Percentiles rank a stretch among this genome's conserved stretches.
These are phyloP conservation scores for Pleurotus salmoneostramineus DNA, from an alignment of 768 basidiomycete species.

Conservation along the genomic window DNA sequence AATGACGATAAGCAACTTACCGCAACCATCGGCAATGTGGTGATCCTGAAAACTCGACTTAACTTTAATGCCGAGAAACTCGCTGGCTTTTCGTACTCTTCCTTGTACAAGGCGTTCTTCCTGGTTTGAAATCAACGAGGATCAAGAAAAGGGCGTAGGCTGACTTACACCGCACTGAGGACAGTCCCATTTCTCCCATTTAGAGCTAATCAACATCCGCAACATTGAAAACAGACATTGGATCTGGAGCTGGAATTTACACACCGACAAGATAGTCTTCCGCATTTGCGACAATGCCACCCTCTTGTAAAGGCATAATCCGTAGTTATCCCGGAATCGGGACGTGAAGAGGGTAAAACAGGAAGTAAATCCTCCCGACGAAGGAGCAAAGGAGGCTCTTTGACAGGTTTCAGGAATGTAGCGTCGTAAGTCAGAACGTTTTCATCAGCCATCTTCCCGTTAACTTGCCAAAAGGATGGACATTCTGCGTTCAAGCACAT, in stretches of 20 bases:
- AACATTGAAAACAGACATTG: no score
- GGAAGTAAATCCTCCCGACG: slow-evolving; percentile 37
- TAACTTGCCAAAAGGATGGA: slow-evolving; percentile 46
- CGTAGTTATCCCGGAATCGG: slow-evolving; percentile 38
- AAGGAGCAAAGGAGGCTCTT: slow-evolving; percentile 24
- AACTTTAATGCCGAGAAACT: slow-evolving; percentile 29
- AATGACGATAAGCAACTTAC: slow-evolving; percentile 19
- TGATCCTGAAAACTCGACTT: slow-evolving; percentile 26
- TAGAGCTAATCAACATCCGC: slow-evolving; percentile 39
- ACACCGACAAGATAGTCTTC: slow-evolving; percentile 72
- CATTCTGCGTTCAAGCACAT: slow-evolving; percentile 64
- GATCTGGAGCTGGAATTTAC: slow-evolving; percentile 9
- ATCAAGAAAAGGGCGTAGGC: not conserved
- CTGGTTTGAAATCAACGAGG: slow-evolving; percentile 13
- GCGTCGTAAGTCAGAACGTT: slow-evolving; percentile 40
- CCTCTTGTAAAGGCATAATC: slow-evolving; percentile 58
- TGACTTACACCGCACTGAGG: slow-evolving; percentile 48
- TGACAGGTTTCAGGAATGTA: slow-evolving; percentile 38
- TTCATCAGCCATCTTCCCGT: slow-evolving; percentile 22
- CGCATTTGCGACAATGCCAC: slow-evolving; percentile 66
- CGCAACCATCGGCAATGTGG: slow-evolving; percentile 25
- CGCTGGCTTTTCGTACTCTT: slow-evolving; percentile 26
- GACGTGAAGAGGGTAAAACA: slow-evolving; percentile 20
- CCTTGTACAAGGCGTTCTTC: slow-evolving; percentile 13
- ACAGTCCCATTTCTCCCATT: slow-evolving; percentile 78